Percentiles rank a stretch among this genome's conserved stretches.
phyloP scores from a whole-genome alignment of 768 basidiomycete species.

The Tricholoma bakamatsutake region DNA sequence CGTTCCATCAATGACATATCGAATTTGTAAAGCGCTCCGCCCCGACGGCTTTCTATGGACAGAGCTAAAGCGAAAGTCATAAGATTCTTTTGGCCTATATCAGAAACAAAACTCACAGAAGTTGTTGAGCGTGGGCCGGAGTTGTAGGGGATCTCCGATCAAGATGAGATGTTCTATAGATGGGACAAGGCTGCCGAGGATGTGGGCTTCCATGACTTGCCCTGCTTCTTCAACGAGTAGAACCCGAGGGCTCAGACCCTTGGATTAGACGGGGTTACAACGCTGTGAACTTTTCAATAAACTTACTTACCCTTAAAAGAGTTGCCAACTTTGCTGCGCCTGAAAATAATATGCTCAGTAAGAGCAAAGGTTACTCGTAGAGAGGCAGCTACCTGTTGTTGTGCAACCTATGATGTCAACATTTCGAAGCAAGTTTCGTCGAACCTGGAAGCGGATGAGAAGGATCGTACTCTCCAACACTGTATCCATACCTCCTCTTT shows the following conservation, averaged over 20 bases:
- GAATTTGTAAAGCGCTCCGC: conserved; percentile 52
- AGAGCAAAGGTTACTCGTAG: background rate
- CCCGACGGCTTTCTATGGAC: conserved; percentile 61
- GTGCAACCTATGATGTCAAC: conserved; percentile 72
- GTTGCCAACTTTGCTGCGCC: conserved; percentile 64
- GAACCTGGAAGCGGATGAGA: conserved; percentile 31
- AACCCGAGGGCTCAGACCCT: conserved; percentile 57
- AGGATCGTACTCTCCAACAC: background rate
- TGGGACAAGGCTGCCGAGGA: conserved; percentile 56
- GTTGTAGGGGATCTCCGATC: conserved; percentile 77
- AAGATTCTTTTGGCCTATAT: background rate
- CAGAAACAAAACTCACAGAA: conserved; percentile 36
- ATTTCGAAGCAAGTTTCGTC: conserved; percentile 45
- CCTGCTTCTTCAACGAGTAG: conserved; percentile 78
- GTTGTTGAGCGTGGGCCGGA: conserved; percentile 62
- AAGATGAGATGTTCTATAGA: conserved; percentile 69
- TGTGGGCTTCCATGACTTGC: conserved; percentile 76
- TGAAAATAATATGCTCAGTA: conserved; percentile 15
- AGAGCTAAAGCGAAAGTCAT: conserved; percentile 36
- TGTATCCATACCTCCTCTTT: conserved; percentile 46
- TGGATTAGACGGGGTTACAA: background rate
- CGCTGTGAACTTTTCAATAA: background rate
- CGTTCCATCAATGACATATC: conserved; percentile 78
- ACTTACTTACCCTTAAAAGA: conserved; percentile 41
- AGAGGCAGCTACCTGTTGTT: conserved; percentile 50